Base-by-base conservation (phyloP, 169 alveolate species). In the Neospora caninum region DNA sequence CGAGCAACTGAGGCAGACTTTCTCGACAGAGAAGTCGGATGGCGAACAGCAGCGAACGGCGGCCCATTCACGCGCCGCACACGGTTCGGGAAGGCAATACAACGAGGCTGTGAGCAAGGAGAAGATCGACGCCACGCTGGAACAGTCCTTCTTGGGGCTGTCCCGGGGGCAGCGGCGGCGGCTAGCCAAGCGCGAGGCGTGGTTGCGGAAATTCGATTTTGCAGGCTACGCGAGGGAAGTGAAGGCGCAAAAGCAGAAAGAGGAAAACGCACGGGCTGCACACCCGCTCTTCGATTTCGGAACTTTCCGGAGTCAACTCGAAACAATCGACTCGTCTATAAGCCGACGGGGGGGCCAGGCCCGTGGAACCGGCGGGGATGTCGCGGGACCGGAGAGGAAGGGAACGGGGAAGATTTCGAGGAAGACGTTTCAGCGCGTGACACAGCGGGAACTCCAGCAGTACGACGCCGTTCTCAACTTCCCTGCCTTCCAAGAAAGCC, bases 151-250 rank as follows among this genome's bases (percentile, higher is more conserved):
- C 45, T 10, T 22, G 45, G 86, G 86, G n/a, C 67, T 82, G 69
- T 82, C 89, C 38, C 2, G 38, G 25, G 89, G 89, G 25, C 89
- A 82, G 89, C 53, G 89, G 13, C 89, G 89, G 53, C 54, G 89
- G 64, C 69, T 42, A 10, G 89, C 54, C 31, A 82, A 82, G 89
- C 53, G 89, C 16, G 89, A 82, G 34, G 89, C 89, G 6, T 82
- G 89, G 89, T 34, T 82, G 39, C 64, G 89, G 67, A 82, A 82
- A 49, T 82, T 82, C 67, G 89, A 82, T 36, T 82, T 82, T 43
- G 89, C 25, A 0, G 41, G 41, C 38, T 82, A 82, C 64, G 89
- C 89, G 41, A 22, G 41, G 25, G 41, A 38, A 31, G 53, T 43
- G 25, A 6, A 36, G 64, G 38, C 31, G 54, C 31, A 41, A 10